Evolutionary conservation across 1,284 basidiomycete species (phyloP).

Genomic region (Earliella scabrosa): DNA sequence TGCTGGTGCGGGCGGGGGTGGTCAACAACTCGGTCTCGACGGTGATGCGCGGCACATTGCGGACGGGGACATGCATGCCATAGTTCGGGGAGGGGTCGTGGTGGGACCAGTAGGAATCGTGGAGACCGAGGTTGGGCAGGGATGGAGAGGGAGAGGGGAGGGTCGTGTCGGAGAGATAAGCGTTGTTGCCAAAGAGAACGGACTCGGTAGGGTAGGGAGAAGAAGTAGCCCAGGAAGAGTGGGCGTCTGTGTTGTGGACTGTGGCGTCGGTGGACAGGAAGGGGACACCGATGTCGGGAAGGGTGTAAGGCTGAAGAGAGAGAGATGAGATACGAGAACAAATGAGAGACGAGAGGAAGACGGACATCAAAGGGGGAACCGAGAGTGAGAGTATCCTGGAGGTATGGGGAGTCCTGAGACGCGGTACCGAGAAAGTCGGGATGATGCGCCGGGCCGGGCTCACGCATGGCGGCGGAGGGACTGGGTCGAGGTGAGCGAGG

Average conservation of each 20-base stretch:
- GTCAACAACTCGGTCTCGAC: conserved; percentile 12
- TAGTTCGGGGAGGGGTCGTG: no score
- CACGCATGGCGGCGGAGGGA: background rate
- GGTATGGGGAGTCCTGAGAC: conserved; percentile 12
- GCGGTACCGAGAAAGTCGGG: conserved; percentile 11
- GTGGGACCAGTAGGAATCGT: conserved; percentile 5
- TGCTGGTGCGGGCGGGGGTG: background rate
- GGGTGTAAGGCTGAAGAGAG: background rate
- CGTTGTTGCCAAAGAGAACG: background rate
- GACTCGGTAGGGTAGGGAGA: conserved; percentile 2
- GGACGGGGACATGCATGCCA: no score
- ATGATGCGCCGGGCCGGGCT: no score
- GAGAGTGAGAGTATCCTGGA: conserved; percentile 7
- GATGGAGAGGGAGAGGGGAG: background rate
- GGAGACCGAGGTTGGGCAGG: background rate
- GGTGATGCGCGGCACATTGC: conserved; percentile 14
- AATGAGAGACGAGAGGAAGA: background rate
- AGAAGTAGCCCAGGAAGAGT: background rate
- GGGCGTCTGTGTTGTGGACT: background rate
- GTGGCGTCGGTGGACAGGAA: background rate
- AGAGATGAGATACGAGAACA: background rate
- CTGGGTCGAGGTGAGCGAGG: conserved; percentile 3
- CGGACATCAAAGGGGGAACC: conserved; percentile 4
- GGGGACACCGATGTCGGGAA: background rate
- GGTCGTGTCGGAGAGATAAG: background rate